phyloP scores from a whole-genome alignment of 2,329 filamentous ascomycete species.

The Alternaria atra region DNA sequence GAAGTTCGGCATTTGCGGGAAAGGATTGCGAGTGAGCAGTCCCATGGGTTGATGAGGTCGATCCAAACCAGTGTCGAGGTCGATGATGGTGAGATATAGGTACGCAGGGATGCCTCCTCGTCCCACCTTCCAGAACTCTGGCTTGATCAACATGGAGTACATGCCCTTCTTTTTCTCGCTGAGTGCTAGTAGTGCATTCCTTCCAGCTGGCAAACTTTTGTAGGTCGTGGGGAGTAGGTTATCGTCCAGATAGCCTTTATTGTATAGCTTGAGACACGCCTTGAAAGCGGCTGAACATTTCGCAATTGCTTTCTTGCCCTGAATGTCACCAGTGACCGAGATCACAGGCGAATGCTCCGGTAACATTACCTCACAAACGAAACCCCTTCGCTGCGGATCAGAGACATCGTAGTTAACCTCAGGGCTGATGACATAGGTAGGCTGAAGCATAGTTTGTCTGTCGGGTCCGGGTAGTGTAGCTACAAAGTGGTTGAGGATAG shows the following conservation, averaged over 20 bases:
- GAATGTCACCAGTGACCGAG: slow-evolving; percentile 69
- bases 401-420: slow-evolving; percentile 16
- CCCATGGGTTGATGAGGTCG: slow-evolving; percentile 70
- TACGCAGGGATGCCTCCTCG: slow-evolving; percentile 57
- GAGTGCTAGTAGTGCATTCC: slow-evolving; percentile 87
- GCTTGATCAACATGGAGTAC: slow-evolving; percentile 83
- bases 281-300: slow-evolving; percentile 91
- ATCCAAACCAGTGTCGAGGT: slow-evolving; percentile 67
- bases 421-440: slow-evolving; percentile 67
- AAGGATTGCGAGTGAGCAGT: slow-evolving; percentile 71
- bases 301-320: slow-evolving; percentile 76
- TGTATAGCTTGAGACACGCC: slow-evolving; percentile 75
- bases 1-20: slow-evolving; percentile 74
- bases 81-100: slow-evolving; percentile 71
- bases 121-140: slow-evolving; percentile 71
- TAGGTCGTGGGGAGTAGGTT: slow-evolving; percentile 77
- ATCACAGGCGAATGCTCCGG: slow-evolving; percentile 78
- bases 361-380: slow-evolving; percentile 77
- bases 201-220: slow-evolving; percentile 78
- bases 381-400: slow-evolving; percentile 25
- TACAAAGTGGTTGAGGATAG: slow-evolving; percentile 76
- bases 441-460: slow-evolving; percentile 58
- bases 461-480: slow-evolving; percentile 68
- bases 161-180: slow-evolving; percentile 75
- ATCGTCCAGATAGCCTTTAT: slow-evolving; percentile 73